phyloP scores from a whole-genome alignment of 2,329 filamentous ascomycete species.

The Fusarium sp. region DNA sequence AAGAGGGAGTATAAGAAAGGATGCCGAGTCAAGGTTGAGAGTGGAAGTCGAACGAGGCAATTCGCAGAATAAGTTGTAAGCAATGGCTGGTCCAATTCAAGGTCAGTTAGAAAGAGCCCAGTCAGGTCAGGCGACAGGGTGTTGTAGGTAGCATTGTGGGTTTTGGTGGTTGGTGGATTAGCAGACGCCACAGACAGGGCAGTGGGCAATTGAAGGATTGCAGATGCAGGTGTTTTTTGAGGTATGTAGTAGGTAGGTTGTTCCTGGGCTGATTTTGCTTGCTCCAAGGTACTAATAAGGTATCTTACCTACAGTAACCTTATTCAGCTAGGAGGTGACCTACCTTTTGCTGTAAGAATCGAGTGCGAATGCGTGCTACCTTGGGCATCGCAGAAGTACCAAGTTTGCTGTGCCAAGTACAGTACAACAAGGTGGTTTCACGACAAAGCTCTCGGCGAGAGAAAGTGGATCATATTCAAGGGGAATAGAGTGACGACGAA shows the following conservation, averaged over 20 bases:
- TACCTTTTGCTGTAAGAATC: constrained; percentile 2
- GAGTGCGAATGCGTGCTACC: background rate
- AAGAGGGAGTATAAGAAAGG: background rate
- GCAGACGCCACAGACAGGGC: constrained; percentile 23
- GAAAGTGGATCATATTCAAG: constrained; percentile 14
- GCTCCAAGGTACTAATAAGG: background rate
- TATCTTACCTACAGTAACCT: background rate
- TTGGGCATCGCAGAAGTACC: background rate
- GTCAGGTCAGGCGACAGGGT: constrained; percentile 39
- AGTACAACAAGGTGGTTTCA: constrained; percentile 16
- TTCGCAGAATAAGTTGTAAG: constrained; percentile 40
- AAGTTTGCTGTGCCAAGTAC: background rate
- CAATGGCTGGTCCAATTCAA: constrained; percentile 33
- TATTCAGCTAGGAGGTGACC: no score
- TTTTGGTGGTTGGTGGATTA: constrained; percentile 27
- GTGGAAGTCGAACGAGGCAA: constrained; percentile 33
- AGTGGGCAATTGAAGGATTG: constrained; percentile 14
- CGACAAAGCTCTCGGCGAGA: constrained; percentile 1
- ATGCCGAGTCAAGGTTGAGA: background rate
- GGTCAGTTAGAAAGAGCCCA: constrained; percentile 14
- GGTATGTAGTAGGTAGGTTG: background rate
- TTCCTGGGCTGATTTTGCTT: background rate
- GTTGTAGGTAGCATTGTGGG: constrained; percentile 19
- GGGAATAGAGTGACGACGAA: background rate
- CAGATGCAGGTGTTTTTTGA: background rate